Base-by-base conservation (phyloP, 306 rosid species). In the Pterocarpus santalinus region DNA sequence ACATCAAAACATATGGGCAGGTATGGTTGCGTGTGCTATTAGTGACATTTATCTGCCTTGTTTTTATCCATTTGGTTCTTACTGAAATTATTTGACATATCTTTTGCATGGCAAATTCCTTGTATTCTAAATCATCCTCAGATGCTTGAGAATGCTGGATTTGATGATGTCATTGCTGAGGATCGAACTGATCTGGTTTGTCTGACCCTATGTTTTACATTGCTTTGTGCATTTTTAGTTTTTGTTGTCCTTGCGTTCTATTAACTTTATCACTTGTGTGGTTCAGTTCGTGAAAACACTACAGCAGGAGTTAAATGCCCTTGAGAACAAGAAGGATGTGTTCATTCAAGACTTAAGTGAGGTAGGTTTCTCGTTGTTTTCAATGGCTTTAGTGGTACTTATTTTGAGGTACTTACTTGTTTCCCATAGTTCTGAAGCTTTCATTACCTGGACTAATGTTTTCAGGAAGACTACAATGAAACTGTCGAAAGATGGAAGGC, bases 101-200 rank as follows among this genome's bases (percentile, higher is more conserved):
- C 73, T 44, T 69, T 77, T 66, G 67, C 75, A n/a, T 67, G 47
- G 58, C 73, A 60, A 81, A 7, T 7, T 56, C 33, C 16, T 41
- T 53, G 62, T 60, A 57, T 77, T 65, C 51, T n/a, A 83, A 85
- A 71, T 60, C 56, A 30, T 80, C 17, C 33, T 39, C 91, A 95
- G 99, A 91, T 93, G 98, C 94, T 95, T 12, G 68, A 74, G 75
- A 87, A 85, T n/a, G 98, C 97, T 85, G 98, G 98, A 80, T 95
- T 95, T 87, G 87, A 32, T 15, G 83, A 88, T 51, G 90, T 90
- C 84, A 76, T 78, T 83, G 90, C 86, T 12, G 97, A 93, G 85
- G 98, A 95, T 80, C 91, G 88, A 70, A 90, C 94, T 11, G 88
- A 89, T 77, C 92, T 88, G 99, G 99, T 95, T 57, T 79, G 83